Evolutionary conservation across 345 rosid genomes (phyloP), one percentile per base, ranked within the genome.

Genomic region (Microthlaspi erraticum): DNA sequence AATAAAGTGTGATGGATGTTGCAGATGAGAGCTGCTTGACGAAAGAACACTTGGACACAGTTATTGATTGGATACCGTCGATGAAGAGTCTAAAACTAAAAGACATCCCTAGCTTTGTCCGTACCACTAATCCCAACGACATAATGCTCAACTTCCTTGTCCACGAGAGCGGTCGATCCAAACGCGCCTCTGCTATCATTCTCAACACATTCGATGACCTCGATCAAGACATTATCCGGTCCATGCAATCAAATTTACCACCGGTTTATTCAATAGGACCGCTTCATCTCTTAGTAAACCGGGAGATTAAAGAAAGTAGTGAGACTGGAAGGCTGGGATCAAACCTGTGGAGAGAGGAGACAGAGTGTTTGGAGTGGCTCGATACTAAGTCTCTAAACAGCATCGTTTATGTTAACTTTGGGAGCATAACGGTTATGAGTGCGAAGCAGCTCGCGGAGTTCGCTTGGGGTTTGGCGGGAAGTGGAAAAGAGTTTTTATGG

Each of bases 1-100:
- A 5, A 42, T 42, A 44, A 32, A 52, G 12, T 2, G 2, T 34
- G 23, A 23, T 38, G 38, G 6, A 23, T 50, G 33, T 75, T 10
- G 33, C 64, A 80, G 79, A 77, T 77, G 68, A 57, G 36, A 73
- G 57, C 12, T 45, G 60, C 36, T 7, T 39, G 18, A 59, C 48
- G 12, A 39, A 60, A 20, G 65, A 42, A 5, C n/a, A 41, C 52
- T 53, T 81, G 9, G 81, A 81, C 19, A 66, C 75, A 2, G 34
- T 11, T 0, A 52, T 77, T n/a, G 77, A 77, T 57, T 81, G 80
- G 78, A 75, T 81, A 45, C 82, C 84, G 0, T 71, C 71, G 2
- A 67, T 81, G 78, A 60, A 59, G 32, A 51, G 64, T 7, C 48
- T 78, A 10, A 58, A 49, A 2, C 36, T 81, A 7, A 81, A 46